phyloP scores from a whole-genome alignment of 805 yeast species.

The Priceomyces medius region DNA sequence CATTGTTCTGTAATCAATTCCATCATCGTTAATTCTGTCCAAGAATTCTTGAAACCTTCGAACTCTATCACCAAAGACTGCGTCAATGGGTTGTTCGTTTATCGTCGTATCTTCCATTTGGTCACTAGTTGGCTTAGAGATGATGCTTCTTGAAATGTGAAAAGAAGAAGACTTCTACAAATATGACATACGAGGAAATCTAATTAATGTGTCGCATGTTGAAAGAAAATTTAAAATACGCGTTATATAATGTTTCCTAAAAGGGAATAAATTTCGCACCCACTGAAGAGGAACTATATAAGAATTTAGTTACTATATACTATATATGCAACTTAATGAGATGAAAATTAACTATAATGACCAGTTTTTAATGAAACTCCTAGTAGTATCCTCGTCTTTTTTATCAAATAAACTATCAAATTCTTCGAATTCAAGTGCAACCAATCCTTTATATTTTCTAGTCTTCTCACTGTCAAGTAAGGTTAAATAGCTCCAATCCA shows the following conservation, averaged over 20 bases:
- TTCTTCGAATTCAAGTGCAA: slow-evolving; percentile 74
- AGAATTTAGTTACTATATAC: no score
- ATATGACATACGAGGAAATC: not conserved
- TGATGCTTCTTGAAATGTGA: not conserved
- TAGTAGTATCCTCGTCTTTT: slow-evolving; percentile 11
- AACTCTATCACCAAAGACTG: slow-evolving; percentile 74
- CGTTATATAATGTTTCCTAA: slow-evolving; percentile 5
- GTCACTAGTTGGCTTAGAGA: not conserved
- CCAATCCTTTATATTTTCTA: slow-evolving; percentile 66
- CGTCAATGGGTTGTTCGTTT: slow-evolving; percentile 39
- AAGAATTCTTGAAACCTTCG: slow-evolving; percentile 87
- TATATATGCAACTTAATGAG: slow-evolving; percentile 1
- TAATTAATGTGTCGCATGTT: not conserved
- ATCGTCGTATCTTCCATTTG: slow-evolving; percentile 12
- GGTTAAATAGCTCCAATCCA: slow-evolving; percentile 83
- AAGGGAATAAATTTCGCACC: slow-evolving; percentile 3
- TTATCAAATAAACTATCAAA: slow-evolving; percentile 38
- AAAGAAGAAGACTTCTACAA: not conserved
- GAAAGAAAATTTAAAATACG: slow-evolving; percentile 5
- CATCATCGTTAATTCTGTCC: slow-evolving; percentile 49
- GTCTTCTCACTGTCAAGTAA: slow-evolving; percentile 61
- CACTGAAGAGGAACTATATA: not conserved
- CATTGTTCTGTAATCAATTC: slow-evolving; percentile 63
- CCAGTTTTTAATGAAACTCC: slow-evolving; percentile 29
- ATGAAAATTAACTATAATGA: slow-evolving; percentile 14